Base-by-base conservation (phyloP, 345 rosid genomes). In the Viola odorata region DNA sequence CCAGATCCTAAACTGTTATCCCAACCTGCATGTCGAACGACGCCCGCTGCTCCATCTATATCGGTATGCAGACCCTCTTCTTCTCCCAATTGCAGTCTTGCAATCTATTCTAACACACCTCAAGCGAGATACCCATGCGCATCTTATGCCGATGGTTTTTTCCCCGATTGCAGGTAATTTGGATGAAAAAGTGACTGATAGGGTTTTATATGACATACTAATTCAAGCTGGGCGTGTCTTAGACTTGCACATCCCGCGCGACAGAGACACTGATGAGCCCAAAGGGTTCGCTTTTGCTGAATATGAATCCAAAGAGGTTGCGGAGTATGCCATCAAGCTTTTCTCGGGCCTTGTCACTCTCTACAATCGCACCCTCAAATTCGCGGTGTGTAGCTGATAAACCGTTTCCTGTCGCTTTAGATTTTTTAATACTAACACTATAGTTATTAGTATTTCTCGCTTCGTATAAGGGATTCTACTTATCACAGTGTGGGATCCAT, bases 291-390 rank as follows among this genome's bases (percentile, higher is more conserved):
- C 97, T 0, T 94, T 90, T 63, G 99, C 86, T 3, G 91, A 87
- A 77, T 94, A 82, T 38, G 99, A 94, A 58, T 11, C 89, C 32
- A 87, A 83, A 64, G 91, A 90, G 67, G 75, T 88, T 71, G 99
- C 99, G 0, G 86, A 90, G 15, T 94, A 94, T 70, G 97, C 99
- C 41, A 87, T 90, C 45, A 88, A 77, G 84, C 95, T 90, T 55
- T 94, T 90, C 80, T 77, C 96, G 8, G 97, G 97, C 67, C 87
- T 94, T 17, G 95, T 94, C n/a, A 79, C 87, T 65, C 85, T 94
- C 12, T 77, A 82, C 71, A 88, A 78, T 9, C 73, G 97, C 51
- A 81, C 88, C 17, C 69, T 94, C n/a, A 88, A 79, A 64, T 94
- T 88, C 44, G 95, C 82, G 59, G 96, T 85, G 17, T 53, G 91